Conservation (phyloP, 305 asterid genomes). For the Fraxinus latifolia region DNA sequence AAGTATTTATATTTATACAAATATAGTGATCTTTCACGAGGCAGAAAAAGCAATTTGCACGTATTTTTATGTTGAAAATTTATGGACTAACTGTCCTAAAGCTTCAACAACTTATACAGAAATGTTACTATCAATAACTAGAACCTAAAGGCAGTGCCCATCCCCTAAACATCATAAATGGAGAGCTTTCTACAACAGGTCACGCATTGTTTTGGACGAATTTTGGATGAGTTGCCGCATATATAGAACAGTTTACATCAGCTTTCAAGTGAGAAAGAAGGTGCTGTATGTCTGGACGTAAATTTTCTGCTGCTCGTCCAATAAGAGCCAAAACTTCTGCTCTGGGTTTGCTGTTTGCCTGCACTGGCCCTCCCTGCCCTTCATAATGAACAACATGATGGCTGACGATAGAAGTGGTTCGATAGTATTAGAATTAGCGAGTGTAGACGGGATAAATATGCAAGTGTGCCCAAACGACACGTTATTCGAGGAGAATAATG, state of each 20-base stretch:
- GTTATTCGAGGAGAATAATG: background rate
- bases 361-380: conserved; percentile 93
- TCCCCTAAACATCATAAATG: background rate
- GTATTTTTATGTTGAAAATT: background rate
- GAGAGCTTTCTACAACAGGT: background rate
- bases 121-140: background rate
- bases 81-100: background rate
- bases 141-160: background rate
- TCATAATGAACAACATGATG: conserved; percentile 90
- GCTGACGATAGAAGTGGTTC: conserved; percentile 31
- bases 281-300: conserved; percentile 80
- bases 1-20: background rate
- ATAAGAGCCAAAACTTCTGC: conserved; percentile 68
- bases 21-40: background rate
- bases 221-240: conserved; percentile 77
- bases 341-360: conserved; percentile 78
- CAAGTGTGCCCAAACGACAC: background rate
- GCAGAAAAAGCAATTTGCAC: background rate
- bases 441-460: background rate
- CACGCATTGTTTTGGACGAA: conserved; percentile 34
- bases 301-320: conserved; percentile 75
- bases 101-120: background rate
- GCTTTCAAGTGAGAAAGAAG: conserved; percentile 76
- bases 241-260: conserved; percentile 67
- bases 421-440: background rate